phyloP scores from a whole-genome alignment of 2,329 filamentous ascomycete genomes.

The Lasiodiplodia theobromae region DNA sequence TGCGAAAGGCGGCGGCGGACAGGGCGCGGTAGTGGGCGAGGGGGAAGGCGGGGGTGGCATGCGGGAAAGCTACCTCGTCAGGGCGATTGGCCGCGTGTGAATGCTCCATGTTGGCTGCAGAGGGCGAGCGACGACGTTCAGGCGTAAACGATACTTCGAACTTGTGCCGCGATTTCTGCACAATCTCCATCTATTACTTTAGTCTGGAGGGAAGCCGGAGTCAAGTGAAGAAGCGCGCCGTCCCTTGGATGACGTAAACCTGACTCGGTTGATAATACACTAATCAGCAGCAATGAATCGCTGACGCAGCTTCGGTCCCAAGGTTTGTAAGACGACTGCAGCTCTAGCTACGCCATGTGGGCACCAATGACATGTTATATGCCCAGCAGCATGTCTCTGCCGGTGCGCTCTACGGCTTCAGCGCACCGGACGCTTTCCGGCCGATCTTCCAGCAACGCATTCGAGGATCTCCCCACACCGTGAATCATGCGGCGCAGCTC shows the following conservation, averaged over 20 bases:
- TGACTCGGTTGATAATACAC: slow-evolving; percentile 11
- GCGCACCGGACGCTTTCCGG: slow-evolving; percentile 14
- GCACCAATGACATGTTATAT: slow-evolving; percentile 7
- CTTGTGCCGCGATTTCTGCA: slow-evolving; percentile 20
- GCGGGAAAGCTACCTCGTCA: slow-evolving; percentile 19
- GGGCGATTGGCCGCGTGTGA: slow-evolving; percentile 2
- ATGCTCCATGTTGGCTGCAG: slow-evolving; percentile 12
- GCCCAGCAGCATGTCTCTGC: background rate
- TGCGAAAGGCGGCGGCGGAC: slow-evolving; percentile 1
- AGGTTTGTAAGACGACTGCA: slow-evolving; percentile 15
- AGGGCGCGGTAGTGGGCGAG: background rate
- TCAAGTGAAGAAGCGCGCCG: background rate
- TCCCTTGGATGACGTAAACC: slow-evolving; percentile 16
- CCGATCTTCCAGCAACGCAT: slow-evolving; percentile 4
- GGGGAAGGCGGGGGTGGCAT: slow-evolving; percentile 3
- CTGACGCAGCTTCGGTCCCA: slow-evolving; percentile 5
- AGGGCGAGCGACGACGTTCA: background rate
- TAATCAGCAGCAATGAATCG: slow-evolving; percentile 21
- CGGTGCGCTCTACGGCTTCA: slow-evolving; percentile 18
- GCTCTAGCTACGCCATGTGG: background rate
- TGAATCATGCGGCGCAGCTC: background rate
- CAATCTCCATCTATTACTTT: slow-evolving; percentile 16
- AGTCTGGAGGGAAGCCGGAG: background rate
- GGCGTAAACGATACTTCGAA: slow-evolving; percentile 16
- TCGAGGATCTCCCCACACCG: slow-evolving; percentile 8